Percentiles rank a stretch among this genome's conserved stretches.
Conservation (phyloP, 306 rosid genomes). For the Argentina anserina region DNA sequence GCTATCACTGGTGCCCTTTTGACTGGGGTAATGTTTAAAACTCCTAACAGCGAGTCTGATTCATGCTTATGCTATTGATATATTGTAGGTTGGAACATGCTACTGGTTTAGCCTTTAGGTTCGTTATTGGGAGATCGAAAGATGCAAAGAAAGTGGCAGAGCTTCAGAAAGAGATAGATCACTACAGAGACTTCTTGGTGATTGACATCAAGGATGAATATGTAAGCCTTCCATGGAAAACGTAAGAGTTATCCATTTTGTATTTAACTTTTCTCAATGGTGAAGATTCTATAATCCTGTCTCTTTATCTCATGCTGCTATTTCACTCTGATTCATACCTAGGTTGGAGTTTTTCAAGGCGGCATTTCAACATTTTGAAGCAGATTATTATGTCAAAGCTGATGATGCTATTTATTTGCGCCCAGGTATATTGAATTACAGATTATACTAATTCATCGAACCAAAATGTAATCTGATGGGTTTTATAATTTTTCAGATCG, state of each 20-base stretch:
- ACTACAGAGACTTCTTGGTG: slow-evolving; percentile 34
- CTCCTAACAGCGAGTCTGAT: neutral
- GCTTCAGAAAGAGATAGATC: slow-evolving; percentile 26
- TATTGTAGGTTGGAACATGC: slow-evolving; percentile 38
- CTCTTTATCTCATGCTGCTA: neutral
- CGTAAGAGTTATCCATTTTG: slow-evolving; percentile 3
- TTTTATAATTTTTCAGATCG: slow-evolving; percentile 28
- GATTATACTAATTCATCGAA: neutral
- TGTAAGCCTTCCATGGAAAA: slow-evolving; percentile 27
- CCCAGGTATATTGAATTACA: slow-evolving; percentile 36
- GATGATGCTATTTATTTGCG: slow-evolving; percentile 38
- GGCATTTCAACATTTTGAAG: slow-evolving; percentile 30
- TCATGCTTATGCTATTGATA: neutral
- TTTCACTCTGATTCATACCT: neutral
- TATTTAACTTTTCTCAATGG: neutral
- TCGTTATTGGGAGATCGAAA: slow-evolving; percentile 31
- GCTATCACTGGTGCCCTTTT: neutral
- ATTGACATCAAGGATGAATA: slow-evolving; percentile 35
- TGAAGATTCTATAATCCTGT: neutral
- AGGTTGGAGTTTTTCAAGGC: slow-evolving; percentile 39
- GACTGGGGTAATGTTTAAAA: neutral
- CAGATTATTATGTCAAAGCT: slow-evolving; percentile 42
- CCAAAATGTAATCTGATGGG: neutral
- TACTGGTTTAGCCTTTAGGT: slow-evolving; percentile 41
- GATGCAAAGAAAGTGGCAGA: slow-evolving; percentile 26